Evolutionary conservation across 2,329 filamentous ascomycete species (phyloP), one percentile per base, ranked within the genome.

Genomic region (Penicillium sp.): DNA sequence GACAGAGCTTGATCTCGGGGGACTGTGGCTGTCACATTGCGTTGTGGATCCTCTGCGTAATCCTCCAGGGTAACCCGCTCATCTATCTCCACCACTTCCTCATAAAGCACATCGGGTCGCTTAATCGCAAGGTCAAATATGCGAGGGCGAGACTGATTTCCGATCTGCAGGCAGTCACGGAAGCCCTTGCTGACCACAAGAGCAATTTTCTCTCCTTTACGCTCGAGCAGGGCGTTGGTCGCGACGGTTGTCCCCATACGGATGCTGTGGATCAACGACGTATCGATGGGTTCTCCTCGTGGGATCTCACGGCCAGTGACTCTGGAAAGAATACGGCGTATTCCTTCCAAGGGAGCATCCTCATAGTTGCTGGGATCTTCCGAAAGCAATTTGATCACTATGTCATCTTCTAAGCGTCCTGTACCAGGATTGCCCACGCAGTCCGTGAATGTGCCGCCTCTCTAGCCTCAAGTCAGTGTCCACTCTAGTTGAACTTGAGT

Each of bases 201-300:
- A 14, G 91, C 93, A 72, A 95, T 94, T 68, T 87, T 87, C 79
- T 96, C 93, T 52, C 93, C 93, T 76, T 97, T 97, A 60, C 93
- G 83, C 77, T 97, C 93, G 2, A 97, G 83, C 58, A 97, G 79
- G 0, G 93, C 93, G 75, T 97, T 97, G 0, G 93, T 97, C 10
- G 93, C 93, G 13, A 97, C 93, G 0, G 93, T 97, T 1, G 93
- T 97, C 48, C 93, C 93, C 93, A 97, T 97, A 52, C 93, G 89
- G 74, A 97, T 97, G 58, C 90, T 93, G 68, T 95, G 91, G 68
- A 97, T 96, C 71, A 88, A 80, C 19, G 87, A 86, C 0, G 93
- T 97, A 75, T 97, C 92, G 8, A 97, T 81, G 0, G 90, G 81
- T 73, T 93, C 82, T 28, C 92, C 92, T 52, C 93, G 87, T 3